Base-by-base conservation (phyloP, 345 rosid species). In the thale cress (Arabidopsis thaliana) region DNA sequence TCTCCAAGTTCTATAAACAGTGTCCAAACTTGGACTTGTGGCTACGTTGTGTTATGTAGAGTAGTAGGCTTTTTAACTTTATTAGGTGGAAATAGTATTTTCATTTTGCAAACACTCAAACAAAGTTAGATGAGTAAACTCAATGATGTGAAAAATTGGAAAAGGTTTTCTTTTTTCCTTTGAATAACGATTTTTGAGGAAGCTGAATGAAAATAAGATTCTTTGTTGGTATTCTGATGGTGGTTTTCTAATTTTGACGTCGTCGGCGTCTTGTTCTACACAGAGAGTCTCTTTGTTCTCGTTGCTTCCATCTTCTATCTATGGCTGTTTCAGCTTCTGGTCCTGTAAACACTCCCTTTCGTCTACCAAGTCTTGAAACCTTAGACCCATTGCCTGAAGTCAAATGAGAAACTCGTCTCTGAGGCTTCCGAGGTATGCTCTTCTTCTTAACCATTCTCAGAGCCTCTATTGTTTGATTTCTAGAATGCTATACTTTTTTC, bases 1-100 rank as follows among this genome's bases (percentile, higher is more conserved):
- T 59, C 58, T 71, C 61, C 44, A 51, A 12, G 30, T 33, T 73
- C 49, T 52, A 65, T 73, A 44, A 65, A 34, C 22, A 6, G 36
- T 33, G 46, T 52, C 41, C 52, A 9, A 5, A 16, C 53, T 50
- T 62, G 20, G 64, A 28, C 53, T 40, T 64, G 12, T 72, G 50
- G 68, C 51, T 61, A 22, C 33, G 51, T 38, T 25, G 30, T 72
- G 42, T 62, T 23, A 28, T 38, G 41, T 50, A 59, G 75, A 59
- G 32, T 22, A 59, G 45, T 10, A 37, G 45, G 64, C 28, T 14
- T 59, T 16, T 20, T 9, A 36, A 58, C 12, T 16, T 8, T 4
- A 16, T 36, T 23, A 23, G 13, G 56, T 50, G 3, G 5, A 50
- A 50, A 23, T 44, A 16, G 4, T 36, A 34, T 58, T 34, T 58